Conservation (phyloP, 148 eudicot genomes). For the Fagopyrum esculentum region DNA sequence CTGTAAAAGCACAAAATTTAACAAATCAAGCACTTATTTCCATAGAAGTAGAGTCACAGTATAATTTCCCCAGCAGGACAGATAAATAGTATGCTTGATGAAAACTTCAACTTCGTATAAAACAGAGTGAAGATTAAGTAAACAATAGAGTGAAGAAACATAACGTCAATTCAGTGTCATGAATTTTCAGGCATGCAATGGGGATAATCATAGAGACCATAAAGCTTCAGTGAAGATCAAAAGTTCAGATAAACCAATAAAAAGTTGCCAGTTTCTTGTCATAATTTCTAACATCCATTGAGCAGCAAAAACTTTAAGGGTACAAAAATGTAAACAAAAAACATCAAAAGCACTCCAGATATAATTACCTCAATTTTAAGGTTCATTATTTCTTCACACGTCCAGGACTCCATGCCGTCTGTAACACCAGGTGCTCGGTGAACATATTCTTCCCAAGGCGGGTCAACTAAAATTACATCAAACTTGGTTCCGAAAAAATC, state of each 20-base stretch:
- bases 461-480: slow-evolving; percentile 95
- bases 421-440: slow-evolving; percentile 98
- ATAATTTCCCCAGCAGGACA: neutral
- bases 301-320: neutral
- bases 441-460: slow-evolving; percentile 98
- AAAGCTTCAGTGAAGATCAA: neutral
- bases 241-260: neutral
- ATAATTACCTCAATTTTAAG: slow-evolving; percentile 80
- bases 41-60: neutral
- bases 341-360: neutral
- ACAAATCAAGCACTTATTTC: neutral
- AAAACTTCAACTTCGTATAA: neutral
- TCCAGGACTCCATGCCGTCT: slow-evolving; percentile 91
- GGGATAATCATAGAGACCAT: neutral
- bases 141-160: neutral
- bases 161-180: neutral
- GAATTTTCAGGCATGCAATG: neutral
- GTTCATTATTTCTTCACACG: slow-evolving; percentile 89
- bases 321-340: neutral
- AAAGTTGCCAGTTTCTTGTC: neutral
- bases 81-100: neutral
- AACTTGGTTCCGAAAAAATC: slow-evolving; percentile 92
- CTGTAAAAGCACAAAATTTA: slow-evolving; percentile 26
- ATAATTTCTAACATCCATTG: neutral
- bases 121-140: neutral